A percentile compares a stretch with the other conserved stretches of the same genome.
These are phyloP conservation scores for Penicillium griseofulvum DNA, from an alignment of 2,329 filamentous ascomycete species.

Conservation along the genomic window DNA sequence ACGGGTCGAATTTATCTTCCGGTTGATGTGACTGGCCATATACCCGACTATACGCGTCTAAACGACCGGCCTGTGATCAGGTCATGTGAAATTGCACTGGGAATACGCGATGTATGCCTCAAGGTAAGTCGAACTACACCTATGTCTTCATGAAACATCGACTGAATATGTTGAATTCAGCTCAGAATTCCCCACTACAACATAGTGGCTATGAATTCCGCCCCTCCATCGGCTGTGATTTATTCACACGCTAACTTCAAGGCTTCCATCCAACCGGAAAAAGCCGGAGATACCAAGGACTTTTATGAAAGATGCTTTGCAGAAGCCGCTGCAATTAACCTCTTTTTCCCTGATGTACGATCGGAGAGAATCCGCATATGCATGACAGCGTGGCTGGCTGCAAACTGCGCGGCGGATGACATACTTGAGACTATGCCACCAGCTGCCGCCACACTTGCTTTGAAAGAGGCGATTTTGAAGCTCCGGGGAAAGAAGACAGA, in stretches of 20 bases:
- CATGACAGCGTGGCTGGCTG: conserved; percentile 4
- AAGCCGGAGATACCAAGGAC: not conserved
- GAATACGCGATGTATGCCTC: not conserved
- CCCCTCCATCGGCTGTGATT: not conserved
- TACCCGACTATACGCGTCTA: not conserved
- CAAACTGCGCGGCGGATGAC: conserved; percentile 1
- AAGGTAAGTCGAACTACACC: not conserved
- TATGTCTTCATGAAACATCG: too few relatives aligned
- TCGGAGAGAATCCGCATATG: not conserved
- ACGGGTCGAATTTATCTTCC: not conserved
- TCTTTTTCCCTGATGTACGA: conserved; percentile 1
- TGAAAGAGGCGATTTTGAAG: not conserved
- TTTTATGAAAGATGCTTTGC: conserved; percentile 4
- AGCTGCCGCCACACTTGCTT: not conserved
- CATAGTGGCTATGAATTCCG: not conserved
- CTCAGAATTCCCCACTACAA: conserved; percentile 1
- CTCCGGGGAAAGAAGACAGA: not conserved
- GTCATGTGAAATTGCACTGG: not conserved
- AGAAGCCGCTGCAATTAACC: not conserved
- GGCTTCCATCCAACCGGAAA: not conserved
- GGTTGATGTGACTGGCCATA: not conserved
- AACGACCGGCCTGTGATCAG: not conserved
- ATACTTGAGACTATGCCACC: not conserved
- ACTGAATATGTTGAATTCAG: not conserved
- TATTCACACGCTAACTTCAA: conserved; percentile 1